Evolutionary conservation across 192 early-diverging fungal genomes (phyloP).

Genomic region (Coemansia sp.): DNA sequence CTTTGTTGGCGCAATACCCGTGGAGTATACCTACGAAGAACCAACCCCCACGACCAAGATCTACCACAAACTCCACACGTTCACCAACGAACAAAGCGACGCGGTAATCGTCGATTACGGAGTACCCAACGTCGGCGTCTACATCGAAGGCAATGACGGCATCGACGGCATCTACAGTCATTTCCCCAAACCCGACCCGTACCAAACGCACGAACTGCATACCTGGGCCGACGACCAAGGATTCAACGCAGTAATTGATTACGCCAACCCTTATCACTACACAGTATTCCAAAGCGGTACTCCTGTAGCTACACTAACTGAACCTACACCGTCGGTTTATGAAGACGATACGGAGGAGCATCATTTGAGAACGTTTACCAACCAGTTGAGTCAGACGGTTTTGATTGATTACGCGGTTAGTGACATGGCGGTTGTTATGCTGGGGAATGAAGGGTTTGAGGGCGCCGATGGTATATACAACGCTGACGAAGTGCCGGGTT

Average conservation of each 20-base stretch:
- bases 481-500: slow-evolving; percentile 3
- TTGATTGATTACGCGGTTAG: slow-evolving; percentile 36
- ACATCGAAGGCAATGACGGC: slow-evolving; percentile 12
- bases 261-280: slow-evolving; percentile 31
- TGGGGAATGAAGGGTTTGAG: neutral
- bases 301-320: neutral
- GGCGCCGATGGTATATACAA: slow-evolving; percentile 40
- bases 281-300: slow-evolving; percentile 24
- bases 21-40: neutral
- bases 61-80: neutral
- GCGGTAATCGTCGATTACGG: slow-evolving; percentile 1
- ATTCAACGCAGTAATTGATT: slow-evolving; percentile 27
- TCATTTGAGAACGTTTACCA: slow-evolving; percentile 34
- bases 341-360: slow-evolving; percentile 6
- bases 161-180: slow-evolving; percentile 19
- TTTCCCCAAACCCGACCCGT: neutral
- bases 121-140: slow-evolving; percentile 7
- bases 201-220: slow-evolving; percentile 9
- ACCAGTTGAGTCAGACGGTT: slow-evolving; percentile 22
- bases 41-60: neutral
- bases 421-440: slow-evolving; percentile 19
- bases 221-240: slow-evolving; percentile 44
- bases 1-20: neutral
- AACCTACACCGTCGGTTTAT: neutral
- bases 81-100: slow-evolving; percentile 11